Base-by-base conservation (phyloP, 2,329 filamentous ascomycete species). In the Calonectria leucothoes region DNA sequence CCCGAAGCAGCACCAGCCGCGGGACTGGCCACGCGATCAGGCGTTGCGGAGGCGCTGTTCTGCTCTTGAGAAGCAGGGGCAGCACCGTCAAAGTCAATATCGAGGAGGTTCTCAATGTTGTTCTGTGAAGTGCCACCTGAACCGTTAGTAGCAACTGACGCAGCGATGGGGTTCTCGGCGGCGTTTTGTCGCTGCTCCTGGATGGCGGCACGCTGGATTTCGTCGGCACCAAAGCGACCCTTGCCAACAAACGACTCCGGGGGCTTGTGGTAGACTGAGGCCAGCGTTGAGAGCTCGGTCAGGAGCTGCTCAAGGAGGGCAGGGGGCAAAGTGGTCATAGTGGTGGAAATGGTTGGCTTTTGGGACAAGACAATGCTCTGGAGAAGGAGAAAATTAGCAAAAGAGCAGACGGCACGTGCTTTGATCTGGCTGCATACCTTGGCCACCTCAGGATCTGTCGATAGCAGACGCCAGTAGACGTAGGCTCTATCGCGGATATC, bases 191-290 rank as follows among this genome's bases (percentile, higher is more conserved):
- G 91, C 87, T 98, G 95, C 87, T 99, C 97, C 87, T 98, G 96
- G 82, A 99, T 98, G 74, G 97, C 97, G 65, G 96, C 96, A 78
- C 94, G 93, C 85, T 98, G 97, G 81, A 99, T 95, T 74, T 95
- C 95, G 84, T 98, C 96, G 63, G 97, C 96, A 45, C 96, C 97
- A 79, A 95, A 98, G 55, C 96, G 93, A 51, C 97, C 97, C 85
- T 98, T 95, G 78, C 97, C 97, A 71, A 99, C 93, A 85, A 99
- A 99, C n/a, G 96, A 95, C 89, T 98, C 95, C 55, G 97, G 96
- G 11, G 96, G 96, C 87, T 98, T 98, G 91, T 99, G 97, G 86
- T 99, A 99, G 27, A 99, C 97, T 1, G 96, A 98, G 10, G 97
- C 95, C 35, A 99, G 91, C 12, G 97, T 98, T 15, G 96, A 98